Base-by-base conservation (phyloP, 176 grass and related monocot genomes). In the Eragrostis curvula region DNA sequence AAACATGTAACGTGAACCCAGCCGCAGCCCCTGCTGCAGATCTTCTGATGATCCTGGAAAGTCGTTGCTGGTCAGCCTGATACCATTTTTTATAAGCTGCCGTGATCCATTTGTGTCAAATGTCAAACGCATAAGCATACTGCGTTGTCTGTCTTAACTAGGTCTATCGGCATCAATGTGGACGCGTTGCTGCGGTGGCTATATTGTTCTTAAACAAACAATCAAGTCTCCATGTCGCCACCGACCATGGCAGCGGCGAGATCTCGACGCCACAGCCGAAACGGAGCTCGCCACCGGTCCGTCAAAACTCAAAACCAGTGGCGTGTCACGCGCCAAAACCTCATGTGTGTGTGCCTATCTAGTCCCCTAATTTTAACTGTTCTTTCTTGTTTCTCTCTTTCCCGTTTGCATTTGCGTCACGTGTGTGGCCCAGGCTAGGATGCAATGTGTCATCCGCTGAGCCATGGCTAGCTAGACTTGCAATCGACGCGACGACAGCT, bases 361-460 rank as follows among this genome's bases (percentile, higher is more conserved):
- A 14, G n/a, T 36, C 32, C 9, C 3, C 8, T 45, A 8, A 5
- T 45, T 45, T 11, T 45, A 7, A 9, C 44, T 45, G 8, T 45
- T 45, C 5, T 45, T 11, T 45, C 44, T n/a, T n/a, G n/a, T n/a
- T n/a, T 8, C 44, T 47, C 46, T 2, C 9, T 12, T 6, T n/a
- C 12, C 24, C 12, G 36, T 21, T 21, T 20, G 30, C 49, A 55
- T 39, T 0, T n/a, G 28, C 18, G 46, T n/a, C 63, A 68, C 63
- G 20, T 57, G 78, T 80, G 78, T 56, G 48, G 78, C 21, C 64
- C 24, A 8, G 78, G 8, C 17, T 3, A 39, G 27, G 60, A 63
- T 28, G 51, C 9, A 27, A 60, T 60, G 57, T 60, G 60, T 62
- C 60, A 32, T 7, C 59, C 27, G 12, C 60, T 9, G 20, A 12